Evolutionary conservation across 805 yeast species (phyloP), one percentile per base, ranked within the genome.

Genomic region (Millerozyma acaciae): DNA sequence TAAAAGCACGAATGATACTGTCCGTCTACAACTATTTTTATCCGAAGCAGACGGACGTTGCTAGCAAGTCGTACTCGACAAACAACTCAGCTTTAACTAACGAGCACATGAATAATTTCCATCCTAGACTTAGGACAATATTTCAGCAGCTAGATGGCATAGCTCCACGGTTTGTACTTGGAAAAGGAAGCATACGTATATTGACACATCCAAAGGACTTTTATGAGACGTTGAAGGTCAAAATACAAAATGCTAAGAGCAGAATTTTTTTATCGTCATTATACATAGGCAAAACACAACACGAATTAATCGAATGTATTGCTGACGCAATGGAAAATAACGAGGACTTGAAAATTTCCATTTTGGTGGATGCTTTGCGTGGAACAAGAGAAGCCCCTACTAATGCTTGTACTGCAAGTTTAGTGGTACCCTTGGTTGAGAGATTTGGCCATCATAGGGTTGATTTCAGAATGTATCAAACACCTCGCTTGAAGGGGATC

Each of bases 301-400:
- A 72, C 30, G 97, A 90, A 39, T 70, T 93, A 16, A 66, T 89
- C 9, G 67, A 70, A 6, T 73, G 81, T 40, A 43, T 93, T 4
- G 70, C 72, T 9, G 55, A 62, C 5, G 89, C 96, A 0, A 55
- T 93, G 44, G 46, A 51, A 2, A 47, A 51, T 3, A 86, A 84
- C 39, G 73, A 79, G 2, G 60, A 76, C 16, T 66, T 93, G 39
- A 70, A 75, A 44, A 84, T 93, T 2, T 75, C 73, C 38, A 78
- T 93, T 16, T 65, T 93, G 33, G 72, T 89, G 5, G 98, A 93
- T 58, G 95, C 89, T 8, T 68, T 93, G 29, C 62, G 98, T 45
- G 96, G 96, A 0, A 90, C 97, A 0, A 73, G 98, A 44, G 98
- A 93, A 50, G 80, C 88, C 1, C 97, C 98, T 0, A 60, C 73